These are phyloP conservation scores for Populus euphratica DNA, from an alignment of 345 rosid species.

Conservation along the genomic window DNA sequence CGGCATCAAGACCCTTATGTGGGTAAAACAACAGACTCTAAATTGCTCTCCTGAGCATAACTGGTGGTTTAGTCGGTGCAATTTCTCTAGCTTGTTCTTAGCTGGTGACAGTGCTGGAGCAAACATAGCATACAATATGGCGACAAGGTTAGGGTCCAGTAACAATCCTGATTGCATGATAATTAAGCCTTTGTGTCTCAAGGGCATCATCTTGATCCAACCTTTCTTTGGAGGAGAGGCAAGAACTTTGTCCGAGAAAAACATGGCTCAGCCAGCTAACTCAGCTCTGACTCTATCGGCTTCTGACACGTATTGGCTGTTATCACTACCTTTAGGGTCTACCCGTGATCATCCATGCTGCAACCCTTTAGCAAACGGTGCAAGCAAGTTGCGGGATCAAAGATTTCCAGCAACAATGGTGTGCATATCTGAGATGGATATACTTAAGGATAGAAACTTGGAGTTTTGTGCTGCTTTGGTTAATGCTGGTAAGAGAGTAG, in stretches of 20 bases:
- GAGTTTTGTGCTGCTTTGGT: constrained; percentile 52
- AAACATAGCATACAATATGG: constrained; percentile 26
- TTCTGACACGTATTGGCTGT: constrained; percentile 26
- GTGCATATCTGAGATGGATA: constrained; percentile 39
- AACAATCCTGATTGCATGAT: constrained; percentile 7
- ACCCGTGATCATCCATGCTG: constrained; percentile 30
- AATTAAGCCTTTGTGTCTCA: constrained; percentile 8
- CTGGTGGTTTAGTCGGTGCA: constrained; percentile 24
- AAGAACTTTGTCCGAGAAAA: constrained; percentile 20
- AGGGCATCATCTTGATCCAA: constrained; percentile 27
- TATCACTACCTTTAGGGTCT: constrained; percentile 21
- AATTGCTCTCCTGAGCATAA: constrained; percentile 28
- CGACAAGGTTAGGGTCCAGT: constrained; percentile 6
- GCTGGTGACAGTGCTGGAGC: constrained; percentile 33
- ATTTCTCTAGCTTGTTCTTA: constrained; percentile 13
- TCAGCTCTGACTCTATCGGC: constrained; percentile 24
- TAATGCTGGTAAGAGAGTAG: constrained; percentile 51
- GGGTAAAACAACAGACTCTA: constrained; percentile 19
- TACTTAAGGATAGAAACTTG: constrained; percentile 55
- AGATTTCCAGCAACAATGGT: constrained; percentile 13
- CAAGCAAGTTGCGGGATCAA: constrained; percentile 4
- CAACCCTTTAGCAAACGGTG: constrained; percentile 22
- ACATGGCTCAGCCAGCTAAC: constrained; percentile 12
- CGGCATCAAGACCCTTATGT: constrained; percentile 12
- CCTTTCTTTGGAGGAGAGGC: constrained; percentile 28